Evolutionary conservation across 495 filamentous ascomycete species (phyloP).

Genomic region (Aspergillus asperescens): DNA sequence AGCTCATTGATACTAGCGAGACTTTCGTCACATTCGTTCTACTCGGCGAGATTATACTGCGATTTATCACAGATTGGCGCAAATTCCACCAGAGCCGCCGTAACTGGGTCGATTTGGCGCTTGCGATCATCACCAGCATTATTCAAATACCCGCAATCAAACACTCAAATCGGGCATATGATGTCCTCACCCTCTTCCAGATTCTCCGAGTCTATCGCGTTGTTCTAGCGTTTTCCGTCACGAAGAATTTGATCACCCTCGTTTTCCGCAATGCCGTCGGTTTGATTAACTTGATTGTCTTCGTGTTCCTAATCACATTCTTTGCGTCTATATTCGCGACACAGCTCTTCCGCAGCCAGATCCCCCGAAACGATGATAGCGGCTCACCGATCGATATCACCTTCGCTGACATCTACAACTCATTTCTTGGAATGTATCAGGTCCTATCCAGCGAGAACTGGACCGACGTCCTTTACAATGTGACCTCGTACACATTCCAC

Average conservation of each 20-base stretch:
- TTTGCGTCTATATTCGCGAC: slow-evolving; percentile 89
- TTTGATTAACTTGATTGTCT: slow-evolving; percentile 90
- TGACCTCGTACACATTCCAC: slow-evolving; percentile 58
- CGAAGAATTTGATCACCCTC: slow-evolving; percentile 72
- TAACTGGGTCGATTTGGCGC: slow-evolving; percentile 73
- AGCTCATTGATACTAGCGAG: slow-evolving; percentile 63
- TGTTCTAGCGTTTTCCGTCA: slow-evolving; percentile 82
- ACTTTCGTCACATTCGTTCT: slow-evolving; percentile 73
- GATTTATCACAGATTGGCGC: slow-evolving; percentile 74
- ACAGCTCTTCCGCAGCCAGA: slow-evolving; percentile 85
- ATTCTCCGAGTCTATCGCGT: slow-evolving; percentile 89
- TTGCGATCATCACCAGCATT: slow-evolving; percentile 74
- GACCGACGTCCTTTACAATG: slow-evolving; percentile 81
- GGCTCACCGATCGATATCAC: slow-evolving; percentile 59
- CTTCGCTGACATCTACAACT: slow-evolving; percentile 88
- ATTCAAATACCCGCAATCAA: slow-evolving; percentile 84
- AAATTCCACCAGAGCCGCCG: slow-evolving; percentile 63
- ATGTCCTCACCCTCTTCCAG: slow-evolving; percentile 90
- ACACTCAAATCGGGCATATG: slow-evolving; percentile 69
- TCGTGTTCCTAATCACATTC: slow-evolving; percentile 93
- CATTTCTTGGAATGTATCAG: slow-evolving; percentile 97
- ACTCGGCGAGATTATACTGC: slow-evolving; percentile 73
- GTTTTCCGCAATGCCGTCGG: slow-evolving; percentile 90
- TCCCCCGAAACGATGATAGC: slow-evolving; percentile 54
- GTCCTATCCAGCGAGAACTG: slow-evolving; percentile 97